These are phyloP conservation scores for Echria macrotheca DNA, from an alignment of 495 filamentous ascomycete species.

Conservation along the genomic window DNA sequence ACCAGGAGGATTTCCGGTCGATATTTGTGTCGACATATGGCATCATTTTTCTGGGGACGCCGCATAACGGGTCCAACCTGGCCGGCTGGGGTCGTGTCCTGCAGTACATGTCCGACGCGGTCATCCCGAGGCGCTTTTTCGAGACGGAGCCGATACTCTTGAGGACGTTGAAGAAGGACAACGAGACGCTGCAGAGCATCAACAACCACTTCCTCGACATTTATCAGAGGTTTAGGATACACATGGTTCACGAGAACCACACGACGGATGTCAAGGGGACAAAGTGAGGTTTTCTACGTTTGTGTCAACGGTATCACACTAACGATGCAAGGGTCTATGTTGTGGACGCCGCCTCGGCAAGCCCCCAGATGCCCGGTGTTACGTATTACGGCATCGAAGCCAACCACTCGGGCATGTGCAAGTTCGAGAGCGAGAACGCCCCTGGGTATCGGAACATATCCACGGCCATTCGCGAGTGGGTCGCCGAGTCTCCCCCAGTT, in stretches of 20 bases:
- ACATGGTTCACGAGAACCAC: slow-evolving; percentile 62
- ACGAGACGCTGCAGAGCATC: slow-evolving; percentile 76
- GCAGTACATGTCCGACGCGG: slow-evolving; percentile 64
- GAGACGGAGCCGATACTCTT: slow-evolving; percentile 66
- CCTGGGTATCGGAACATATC: slow-evolving; percentile 72
- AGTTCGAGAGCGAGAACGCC: slow-evolving; percentile 66
- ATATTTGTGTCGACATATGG: slow-evolving; percentile 81
- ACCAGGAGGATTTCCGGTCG: slow-evolving; percentile 68
- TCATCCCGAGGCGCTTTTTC: slow-evolving; percentile 65
- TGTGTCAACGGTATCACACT: too few species aligned
- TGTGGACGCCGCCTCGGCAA: slow-evolving; percentile 71
- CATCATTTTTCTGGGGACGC: slow-evolving; percentile 83
- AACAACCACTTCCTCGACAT: slow-evolving; percentile 71
- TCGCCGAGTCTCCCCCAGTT: slow-evolving; percentile 49
- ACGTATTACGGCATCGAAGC: slow-evolving; percentile 74
- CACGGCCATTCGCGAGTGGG: slow-evolving; percentile 66
- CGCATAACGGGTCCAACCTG: slow-evolving; percentile 71
- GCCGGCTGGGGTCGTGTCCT: slow-evolving; percentile 72
- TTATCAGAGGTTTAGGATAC: slow-evolving; percentile 64
- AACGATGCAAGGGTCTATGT: slow-evolving; percentile 47
- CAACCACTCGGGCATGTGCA: slow-evolving; percentile 84
- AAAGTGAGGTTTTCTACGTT: slow-evolving; percentile 25
- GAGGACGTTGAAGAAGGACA: slow-evolving; percentile 67
- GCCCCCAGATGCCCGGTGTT: slow-evolving; percentile 68
- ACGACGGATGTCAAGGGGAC: slow-evolving; percentile 61